Conservation (phyloP, 2,329 filamentous ascomycete genomes). For the Colletotrichum godetiae region DNA sequence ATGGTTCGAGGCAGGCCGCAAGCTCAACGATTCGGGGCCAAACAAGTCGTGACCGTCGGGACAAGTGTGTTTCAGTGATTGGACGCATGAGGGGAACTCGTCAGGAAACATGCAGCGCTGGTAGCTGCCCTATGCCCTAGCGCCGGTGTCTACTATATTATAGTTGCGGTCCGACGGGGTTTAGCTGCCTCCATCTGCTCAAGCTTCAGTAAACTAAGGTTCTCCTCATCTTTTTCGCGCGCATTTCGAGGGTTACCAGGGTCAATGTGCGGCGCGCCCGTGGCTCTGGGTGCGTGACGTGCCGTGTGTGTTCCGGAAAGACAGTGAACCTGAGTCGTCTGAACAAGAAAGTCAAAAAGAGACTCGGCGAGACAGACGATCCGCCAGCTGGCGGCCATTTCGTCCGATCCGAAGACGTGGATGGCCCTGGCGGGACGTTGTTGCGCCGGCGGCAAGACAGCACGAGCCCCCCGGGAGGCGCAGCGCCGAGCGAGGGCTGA, state of each 20-base stretch:
- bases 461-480: conserved; percentile 15
- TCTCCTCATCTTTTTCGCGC: not conserved
- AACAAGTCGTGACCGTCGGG: not conserved
- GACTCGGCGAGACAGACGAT: conserved; percentile 22
- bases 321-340: not conserved
- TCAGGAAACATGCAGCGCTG: conserved; percentile 15
- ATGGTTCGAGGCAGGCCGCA: not conserved
- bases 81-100: conserved; percentile 4
- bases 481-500: conserved; percentile 14
- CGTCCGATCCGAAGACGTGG: conserved; percentile 24
- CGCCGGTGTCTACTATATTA: conserved; percentile 4
- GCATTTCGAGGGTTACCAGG: not conserved
- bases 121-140: conserved; percentile 18
- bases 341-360: not conserved
- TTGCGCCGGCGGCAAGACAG: conserved; percentile 27
- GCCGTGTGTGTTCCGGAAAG: not conserved
- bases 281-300: not conserved
- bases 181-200: not conserved
- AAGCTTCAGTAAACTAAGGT: not conserved
- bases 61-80: conserved; percentile 30
- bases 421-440: conserved; percentile 26
- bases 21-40: not conserved
- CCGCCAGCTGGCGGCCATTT: conserved; percentile 23
- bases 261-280: not conserved
- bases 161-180: conserved; percentile 11